Evolutionary conservation across 2,329 filamentous ascomycete genomes (phyloP), one percentile per base, ranked within the genome.

Genomic region (Epichloe hybrida): DNA sequence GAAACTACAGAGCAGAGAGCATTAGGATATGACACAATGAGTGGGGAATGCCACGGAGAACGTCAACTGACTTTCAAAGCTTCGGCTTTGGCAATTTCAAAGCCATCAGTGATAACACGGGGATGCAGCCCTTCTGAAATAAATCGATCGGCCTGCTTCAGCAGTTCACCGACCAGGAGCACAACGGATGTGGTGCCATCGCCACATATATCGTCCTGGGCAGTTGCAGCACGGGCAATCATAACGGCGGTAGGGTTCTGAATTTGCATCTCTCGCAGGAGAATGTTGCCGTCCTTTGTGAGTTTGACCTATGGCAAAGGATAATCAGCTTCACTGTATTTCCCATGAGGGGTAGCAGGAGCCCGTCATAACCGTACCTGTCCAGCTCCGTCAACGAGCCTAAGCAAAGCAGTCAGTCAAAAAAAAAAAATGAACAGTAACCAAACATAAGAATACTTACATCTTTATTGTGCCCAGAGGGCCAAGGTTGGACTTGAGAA

Each of bases 181-280:
- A 98, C 93, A 34, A 96, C 91, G 45, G 89, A 96, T 41, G 93
- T 98, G 61, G 93, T 98, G 63, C 93, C 93, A 69, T 98, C 93
- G 64, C 93, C 93, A 61, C 88, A 95, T 61, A 98, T 98, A 63
- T 98, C 93, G 69, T 98, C 93, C 69, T 98, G 91, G 58, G 93
- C 93, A 38, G 93, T 98, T 52, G 93, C 93, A 62, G 91, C 89
- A 65, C 81, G 73, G 52, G 80, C 81, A 67, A 84, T 84, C 80
- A 84, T 84, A 55, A 93, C 93, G 58, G 93, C 93, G 37, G 93
- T 98, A 31, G 93, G 93, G 70, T 97, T 97, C 73, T 96, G 91
- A 66, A 97, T 97, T 81, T 97, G 90, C 81, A 84, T 84, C 68
- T 85, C 81, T 61, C 81, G 74, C 56, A 84, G 70, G 27, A 84